Percentiles rank a stretch among this genome's conserved stretches.
phyloP scores from a whole-genome alignment of 331 rosid species.

The Pyrus hybrid region DNA sequence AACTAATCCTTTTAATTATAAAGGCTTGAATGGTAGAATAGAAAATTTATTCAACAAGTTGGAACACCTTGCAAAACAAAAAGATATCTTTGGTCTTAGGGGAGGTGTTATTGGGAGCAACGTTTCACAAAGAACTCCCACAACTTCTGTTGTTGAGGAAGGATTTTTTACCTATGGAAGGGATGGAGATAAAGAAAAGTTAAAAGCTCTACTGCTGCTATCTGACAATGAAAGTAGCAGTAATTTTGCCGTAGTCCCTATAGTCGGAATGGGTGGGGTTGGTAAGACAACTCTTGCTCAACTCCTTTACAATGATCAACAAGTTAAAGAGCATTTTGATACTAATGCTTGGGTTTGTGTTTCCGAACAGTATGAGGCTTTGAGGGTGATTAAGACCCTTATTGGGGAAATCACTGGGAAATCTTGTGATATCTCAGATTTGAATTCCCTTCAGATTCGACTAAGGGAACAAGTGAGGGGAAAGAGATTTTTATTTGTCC shows the following conservation, averaged over 20 bases:
- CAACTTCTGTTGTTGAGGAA: not conserved
- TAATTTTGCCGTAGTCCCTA: not conserved
- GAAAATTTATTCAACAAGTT: not conserved
- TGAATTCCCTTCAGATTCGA: not conserved
- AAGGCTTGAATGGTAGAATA: not conserved
- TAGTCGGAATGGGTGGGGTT: not conserved
- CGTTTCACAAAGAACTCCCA: not conserved
- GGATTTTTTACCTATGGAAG: slow-evolving; percentile 7
- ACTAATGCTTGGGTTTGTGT: not conserved
- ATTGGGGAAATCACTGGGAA: not conserved
- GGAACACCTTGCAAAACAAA: not conserved
- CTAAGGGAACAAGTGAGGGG: not conserved
- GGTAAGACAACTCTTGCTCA: not conserved
- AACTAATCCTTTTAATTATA: not conserved
- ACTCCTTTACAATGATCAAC: not conserved
- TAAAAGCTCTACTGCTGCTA: not conserved
- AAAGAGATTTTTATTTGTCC: not conserved
- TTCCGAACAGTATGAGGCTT: not conserved
- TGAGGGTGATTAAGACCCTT: not conserved
- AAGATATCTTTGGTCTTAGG: slow-evolving; percentile 1
- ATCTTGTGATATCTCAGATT: not conserved
- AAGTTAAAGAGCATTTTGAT: not conserved
- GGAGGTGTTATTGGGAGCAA: not conserved
- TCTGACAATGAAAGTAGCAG: not conserved
- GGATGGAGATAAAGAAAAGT: slow-evolving; percentile 3